Base-by-base conservation (phyloP, 1,139 yeast species). In the Blastobotrys proliferans region DNA sequence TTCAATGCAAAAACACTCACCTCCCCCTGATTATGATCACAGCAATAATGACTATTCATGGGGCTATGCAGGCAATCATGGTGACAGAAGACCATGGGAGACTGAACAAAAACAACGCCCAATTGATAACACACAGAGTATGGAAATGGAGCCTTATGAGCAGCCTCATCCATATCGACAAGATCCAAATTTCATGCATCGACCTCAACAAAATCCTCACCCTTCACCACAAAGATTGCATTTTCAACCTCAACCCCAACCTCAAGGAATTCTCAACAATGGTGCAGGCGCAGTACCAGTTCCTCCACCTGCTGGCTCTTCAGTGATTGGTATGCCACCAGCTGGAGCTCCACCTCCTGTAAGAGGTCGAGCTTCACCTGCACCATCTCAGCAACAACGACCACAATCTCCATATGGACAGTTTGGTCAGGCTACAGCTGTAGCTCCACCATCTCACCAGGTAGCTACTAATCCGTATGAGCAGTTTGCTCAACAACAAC, bases 1-100 rank as follows among this genome's bases (percentile, higher is more conserved):
- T 22, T 16, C 36, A 4, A 33, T 33, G 36, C 36, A 35, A 17
- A 31, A 43, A 13, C 26, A 21, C 20, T 26, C 41, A 11, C 43
- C 43, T 8, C 46, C 46, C 3, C 46, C 46, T 4, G 42, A 33
- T 14, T 40, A 40, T 21, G 10, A 37, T 3, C n/a, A n/a, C n/a
- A 13, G 31, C 14, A n/a, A 21, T 4, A 16, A 34, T 11, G 44
- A 41, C 5, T 41, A 35, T 22, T 49, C 50, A 26, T 53, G 42
- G 41, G 56, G 56, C 14, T 49, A 45, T 42, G 50, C 41, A 6
- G 56, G 57, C 13, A 34, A 53, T 46, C 38, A 39, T 6, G 48
- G 44, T 3, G 57, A 51, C 38, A 36, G 43, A 11, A 16, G 39
- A 9, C 43, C 39, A 3, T 32, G 33, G 19, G 40, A 35, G 2